Conservation (phyloP, 345 rosid genomes). For the Pugionium cornutum region DNA sequence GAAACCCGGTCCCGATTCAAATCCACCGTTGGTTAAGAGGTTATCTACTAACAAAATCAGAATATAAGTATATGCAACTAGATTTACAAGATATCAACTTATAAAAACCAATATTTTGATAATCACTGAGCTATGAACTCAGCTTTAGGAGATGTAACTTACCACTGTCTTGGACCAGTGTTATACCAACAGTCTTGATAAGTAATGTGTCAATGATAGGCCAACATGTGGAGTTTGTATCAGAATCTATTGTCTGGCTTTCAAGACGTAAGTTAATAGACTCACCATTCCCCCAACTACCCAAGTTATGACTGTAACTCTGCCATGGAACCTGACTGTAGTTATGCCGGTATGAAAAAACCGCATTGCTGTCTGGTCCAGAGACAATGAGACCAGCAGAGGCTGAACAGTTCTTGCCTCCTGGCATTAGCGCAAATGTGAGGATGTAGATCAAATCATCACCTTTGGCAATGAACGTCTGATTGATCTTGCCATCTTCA, state of each 20-base stretch:
- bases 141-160: not conserved
- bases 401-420: conserved; percentile 48
- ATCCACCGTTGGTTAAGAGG: conserved; percentile 57
- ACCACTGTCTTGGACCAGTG: conserved; percentile 44
- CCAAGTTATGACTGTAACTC: conserved; percentile 52
- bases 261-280: conserved; percentile 46
- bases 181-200: conserved; percentile 40
- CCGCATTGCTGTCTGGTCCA: conserved; percentile 48
- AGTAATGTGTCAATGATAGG: conserved; percentile 52
- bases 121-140: not conserved
- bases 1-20: conserved; percentile 61
- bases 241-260: conserved; percentile 45
- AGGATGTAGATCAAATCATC: conserved; percentile 46
- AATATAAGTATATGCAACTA: conserved; percentile 5
- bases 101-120: not conserved
- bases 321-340: conserved; percentile 50
- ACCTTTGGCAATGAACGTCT: conserved; percentile 48
- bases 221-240: conserved; percentile 54
- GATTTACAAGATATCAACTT: not conserved
- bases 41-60: conserved; percentile 42
- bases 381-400: conserved; percentile 44
- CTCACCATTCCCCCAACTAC: conserved; percentile 48
- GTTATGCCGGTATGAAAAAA: conserved; percentile 42
- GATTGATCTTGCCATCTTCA: conserved; percentile 59
- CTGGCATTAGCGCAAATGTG: conserved; percentile 44